A percentile compares a stretch with the other conserved stretches of the same genome.
Evolutionary conservation across 164 flowering plant genomes (phyloP).

Genomic region (Vitis vinifera): ASM3070453v1 NC_081805.1:8200501-8201000

Average conservation of each 20-base stretch:
- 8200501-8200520: not conserved
- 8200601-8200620: too few species aligned
- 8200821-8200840: not conserved
- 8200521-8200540: too few species aligned
- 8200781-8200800: not conserved
- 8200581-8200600: too few species aligned
- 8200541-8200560: too few species aligned
- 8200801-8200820: not conserved
- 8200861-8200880: conserved; percentile 27
- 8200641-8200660: too few species aligned
- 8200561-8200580: too few species aligned
- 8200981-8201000: not conserved
- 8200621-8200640: too few species aligned
- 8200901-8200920: conserved; percentile 60
- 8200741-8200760: too few species aligned
- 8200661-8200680: too few species aligned
- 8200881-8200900: conserved; percentile 42
- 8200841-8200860: conserved; percentile 47
- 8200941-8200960: conserved; percentile 53
- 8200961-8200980: not conserved
- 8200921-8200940: conserved; percentile 67
- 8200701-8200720: too few species aligned
- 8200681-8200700: too few species aligned
- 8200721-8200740: too few species aligned
- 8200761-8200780: not conserved